Conservation (phyloP, 2,329 filamentous ascomycete species). For the Alternaria panax region DNA sequence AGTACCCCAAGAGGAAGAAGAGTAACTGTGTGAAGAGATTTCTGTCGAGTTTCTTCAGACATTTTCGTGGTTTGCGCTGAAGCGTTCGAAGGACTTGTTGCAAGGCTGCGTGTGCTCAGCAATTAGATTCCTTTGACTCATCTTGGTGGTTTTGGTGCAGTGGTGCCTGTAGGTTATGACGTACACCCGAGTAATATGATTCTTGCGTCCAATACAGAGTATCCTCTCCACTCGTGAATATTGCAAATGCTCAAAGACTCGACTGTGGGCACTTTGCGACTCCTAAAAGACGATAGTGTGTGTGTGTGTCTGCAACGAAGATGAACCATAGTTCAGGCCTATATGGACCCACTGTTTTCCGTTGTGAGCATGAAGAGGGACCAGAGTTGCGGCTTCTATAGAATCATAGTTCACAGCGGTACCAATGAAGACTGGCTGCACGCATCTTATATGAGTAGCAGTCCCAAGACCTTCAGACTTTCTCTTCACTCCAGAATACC, state of each 20-base stretch:
- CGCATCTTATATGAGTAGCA: not conserved
- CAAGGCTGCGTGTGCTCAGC: not conserved
- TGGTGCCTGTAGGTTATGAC: not conserved
- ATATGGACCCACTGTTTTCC: not conserved
- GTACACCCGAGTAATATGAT: not conserved
- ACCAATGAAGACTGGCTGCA: not conserved
- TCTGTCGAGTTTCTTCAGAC: not conserved
- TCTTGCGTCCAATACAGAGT: not conserved
- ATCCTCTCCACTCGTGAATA: not conserved
- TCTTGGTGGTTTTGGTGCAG: not conserved
- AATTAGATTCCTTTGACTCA: not conserved
- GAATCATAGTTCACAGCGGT: not conserved
- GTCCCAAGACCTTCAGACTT: not conserved
- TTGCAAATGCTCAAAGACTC: not conserved
- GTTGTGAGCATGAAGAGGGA: not conserved
- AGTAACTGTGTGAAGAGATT: not conserved
- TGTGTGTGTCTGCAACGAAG: not conserved
- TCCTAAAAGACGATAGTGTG: not conserved
- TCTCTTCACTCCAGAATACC: not conserved
- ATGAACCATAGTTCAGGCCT: not conserved
- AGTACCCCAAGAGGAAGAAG: not conserved
- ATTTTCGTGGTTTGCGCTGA: not conserved
- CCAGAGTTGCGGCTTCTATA: not conserved
- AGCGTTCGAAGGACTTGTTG: not conserved
- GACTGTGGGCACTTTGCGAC: not conserved